phyloP scores from a whole-genome alignment of 179 eudicot species.

The Carnegiea gigantea region DNA sequence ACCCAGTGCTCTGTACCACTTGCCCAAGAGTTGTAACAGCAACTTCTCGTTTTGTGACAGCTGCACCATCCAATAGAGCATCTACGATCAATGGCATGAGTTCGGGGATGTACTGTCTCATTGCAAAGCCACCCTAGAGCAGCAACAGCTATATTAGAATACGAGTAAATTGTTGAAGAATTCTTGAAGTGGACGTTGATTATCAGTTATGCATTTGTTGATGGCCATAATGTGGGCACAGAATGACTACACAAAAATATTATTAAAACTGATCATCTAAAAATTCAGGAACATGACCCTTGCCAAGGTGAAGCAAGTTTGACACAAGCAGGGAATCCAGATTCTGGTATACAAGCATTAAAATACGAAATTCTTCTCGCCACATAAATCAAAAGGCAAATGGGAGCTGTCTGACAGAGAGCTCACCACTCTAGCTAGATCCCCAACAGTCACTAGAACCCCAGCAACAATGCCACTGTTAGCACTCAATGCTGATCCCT shows the following conservation, averaged over 20 bases:
- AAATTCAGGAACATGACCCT: neutral
- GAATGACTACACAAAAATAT: neutral
- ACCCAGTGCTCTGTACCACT: constrained; percentile 99
- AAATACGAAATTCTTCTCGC: neutral
- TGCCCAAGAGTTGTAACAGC: constrained; percentile 99
- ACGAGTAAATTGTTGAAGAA: neutral
- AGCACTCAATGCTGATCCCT: constrained; percentile 77
- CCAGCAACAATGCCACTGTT: constrained; percentile 84
- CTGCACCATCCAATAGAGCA: constrained; percentile 93
- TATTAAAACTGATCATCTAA: neutral
- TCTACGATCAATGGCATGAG: constrained; percentile 96
- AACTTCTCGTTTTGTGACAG: constrained; percentile 94
- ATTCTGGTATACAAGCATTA: neutral
- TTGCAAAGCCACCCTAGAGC: constrained; percentile 94
- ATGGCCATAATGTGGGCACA: neutral
- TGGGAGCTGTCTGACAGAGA: constrained; percentile 1
- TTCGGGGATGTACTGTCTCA: constrained; percentile 85
- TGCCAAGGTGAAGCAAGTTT: constrained; percentile 3
- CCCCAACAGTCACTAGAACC: constrained; percentile 93
- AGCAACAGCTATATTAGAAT: constrained; percentile 12
- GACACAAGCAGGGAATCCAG: neutral
- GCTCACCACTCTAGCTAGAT: constrained; percentile 98
- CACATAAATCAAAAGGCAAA: neutral
- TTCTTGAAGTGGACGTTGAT: neutral
- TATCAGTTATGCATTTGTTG: neutral